A percentile compares a stretch with the other conserved stretches of the same genome.
Evolutionary conservation across 225 moss, liverwort and hornwort genomes (phyloP).

Genomic region (Bryoerythrophyllum caledonicum): DNA sequence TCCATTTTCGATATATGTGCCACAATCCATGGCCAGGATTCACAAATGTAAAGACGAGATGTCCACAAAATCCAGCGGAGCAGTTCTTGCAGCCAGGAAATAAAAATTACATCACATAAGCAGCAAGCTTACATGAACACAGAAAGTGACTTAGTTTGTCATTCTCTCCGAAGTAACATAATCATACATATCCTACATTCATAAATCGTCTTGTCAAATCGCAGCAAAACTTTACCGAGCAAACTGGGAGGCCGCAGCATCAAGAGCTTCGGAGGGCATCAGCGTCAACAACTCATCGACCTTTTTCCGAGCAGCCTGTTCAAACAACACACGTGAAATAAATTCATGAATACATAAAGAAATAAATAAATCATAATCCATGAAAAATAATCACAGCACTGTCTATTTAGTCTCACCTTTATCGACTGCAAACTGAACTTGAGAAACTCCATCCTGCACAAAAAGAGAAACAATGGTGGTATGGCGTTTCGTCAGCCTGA

Average conservation of each 20-base stretch:
- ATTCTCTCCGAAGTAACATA: neutral
- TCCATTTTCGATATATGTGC: too few relatives aligned
- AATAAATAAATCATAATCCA: constrained; percentile 2
- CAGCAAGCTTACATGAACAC: constrained; percentile 1
- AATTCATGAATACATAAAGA: neutral
- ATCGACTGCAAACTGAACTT: constrained; percentile 86
- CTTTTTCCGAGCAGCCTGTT: constrained; percentile 73
- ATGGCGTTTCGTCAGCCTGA: neutral
- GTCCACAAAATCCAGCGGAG: neutral
- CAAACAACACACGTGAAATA: constrained; percentile 11
- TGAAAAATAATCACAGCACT: neutral
- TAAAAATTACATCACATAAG: constrained; percentile 8
- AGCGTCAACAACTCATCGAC: constrained; percentile 62
- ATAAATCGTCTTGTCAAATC: neutral
- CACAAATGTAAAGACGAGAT: neutral
- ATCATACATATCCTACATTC: neutral
- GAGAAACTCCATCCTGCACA: constrained; percentile 77
- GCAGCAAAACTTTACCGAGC: constrained; percentile 32
- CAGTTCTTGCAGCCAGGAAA: neutral
- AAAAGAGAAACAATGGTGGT: neutral
- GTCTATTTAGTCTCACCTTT: constrained; percentile 39
- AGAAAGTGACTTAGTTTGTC: neutral
- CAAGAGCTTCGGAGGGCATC: constrained; percentile 65
- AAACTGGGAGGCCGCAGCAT: constrained; percentile 64
- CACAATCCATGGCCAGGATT: neutral